Base-by-base conservation (phyloP, 805 yeast genomes). In the Priceomyces fermenticarens region DNA sequence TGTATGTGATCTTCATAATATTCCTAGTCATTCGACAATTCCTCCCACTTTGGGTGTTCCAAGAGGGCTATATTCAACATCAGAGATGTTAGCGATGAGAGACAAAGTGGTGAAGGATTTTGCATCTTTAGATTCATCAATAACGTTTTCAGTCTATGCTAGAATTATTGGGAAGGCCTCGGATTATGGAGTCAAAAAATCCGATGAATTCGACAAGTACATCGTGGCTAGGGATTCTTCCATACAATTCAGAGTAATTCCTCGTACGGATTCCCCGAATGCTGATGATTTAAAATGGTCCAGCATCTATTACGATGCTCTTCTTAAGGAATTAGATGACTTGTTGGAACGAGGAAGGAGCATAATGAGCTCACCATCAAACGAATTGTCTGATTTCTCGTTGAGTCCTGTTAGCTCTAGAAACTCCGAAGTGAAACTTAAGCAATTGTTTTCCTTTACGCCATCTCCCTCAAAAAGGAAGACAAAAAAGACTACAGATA, bases 101-200 rank as follows among this genome's bases (percentile, higher is more conserved):
- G 47, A 47, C 10, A 32, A 42, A 10, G 45, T 45, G 3, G 38
- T 66, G 30, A 55, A 57, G 32, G 75, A 70, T 47, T 56, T 69
- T 39, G 49, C 65, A 3, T 63, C 65, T 32, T 51, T 63, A 14
- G 71, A 67, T 46, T 55, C 69, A 7, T 57, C 62, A 7, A 54
- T 67, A 3, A 53, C 51, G 34, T 70, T 67, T 46, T 58, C 64
- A 30, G 63, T 70, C 4, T 63, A 58, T 41, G 71, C 72, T 10
- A 58, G 73, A 46, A 59, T 70, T 27, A 62, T 70, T 27, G 74
- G 73, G 5, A 63, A 56, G 26, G 70, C 73, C 0, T 55, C 62
- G 17, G 68, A 64, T 30, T 67, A 65, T 46, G 25, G 25, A 8
- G 25, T 20, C 7, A 20, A 20, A 20, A 49, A 58, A 17, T 49